Evolutionary conservation across 139 green algal species (phyloP).

Genomic region (Chlamydomonas sp.): DNA sequence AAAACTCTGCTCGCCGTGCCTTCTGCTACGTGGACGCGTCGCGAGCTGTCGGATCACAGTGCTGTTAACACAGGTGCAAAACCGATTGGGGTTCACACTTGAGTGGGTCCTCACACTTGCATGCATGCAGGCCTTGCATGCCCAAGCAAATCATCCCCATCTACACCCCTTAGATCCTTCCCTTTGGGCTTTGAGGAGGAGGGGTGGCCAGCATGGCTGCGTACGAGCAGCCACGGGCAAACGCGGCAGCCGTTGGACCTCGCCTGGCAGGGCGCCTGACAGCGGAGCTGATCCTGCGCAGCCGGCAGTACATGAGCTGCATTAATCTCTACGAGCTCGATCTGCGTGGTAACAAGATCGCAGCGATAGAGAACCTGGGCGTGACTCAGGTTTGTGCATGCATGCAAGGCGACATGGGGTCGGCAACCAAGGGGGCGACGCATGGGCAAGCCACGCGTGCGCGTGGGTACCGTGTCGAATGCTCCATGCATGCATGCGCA

Average conservation of each 20-base stretch:
- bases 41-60: no score
- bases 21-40: no score
- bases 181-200: not conserved
- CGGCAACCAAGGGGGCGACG: no score
- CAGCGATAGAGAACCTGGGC: constrained; percentile 87
- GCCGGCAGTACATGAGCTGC: constrained; percentile 84
- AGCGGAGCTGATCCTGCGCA: constrained; percentile 75
- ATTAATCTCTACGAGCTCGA: constrained; percentile 83
- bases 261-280: constrained; percentile 71
- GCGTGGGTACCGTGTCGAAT: not conserved
- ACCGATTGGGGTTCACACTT: not conserved
- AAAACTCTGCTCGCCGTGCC: no score
- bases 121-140: not conserved
- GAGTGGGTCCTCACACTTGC: not conserved
- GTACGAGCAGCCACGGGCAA: not conserved
- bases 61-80: not conserved
- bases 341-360: constrained; percentile 76
- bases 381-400: constrained; percentile 69
- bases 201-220: not conserved
- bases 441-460: no score
- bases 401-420: not conserved
- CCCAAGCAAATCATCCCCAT: not conserved
- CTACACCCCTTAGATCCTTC: not conserved
- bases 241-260: constrained; percentile 31
- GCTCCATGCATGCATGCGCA: constrained; percentile 29